Base-by-base conservation (phyloP, 2,329 filamentous ascomycete species). In the Ophiosphaerella herpotricha region DNA sequence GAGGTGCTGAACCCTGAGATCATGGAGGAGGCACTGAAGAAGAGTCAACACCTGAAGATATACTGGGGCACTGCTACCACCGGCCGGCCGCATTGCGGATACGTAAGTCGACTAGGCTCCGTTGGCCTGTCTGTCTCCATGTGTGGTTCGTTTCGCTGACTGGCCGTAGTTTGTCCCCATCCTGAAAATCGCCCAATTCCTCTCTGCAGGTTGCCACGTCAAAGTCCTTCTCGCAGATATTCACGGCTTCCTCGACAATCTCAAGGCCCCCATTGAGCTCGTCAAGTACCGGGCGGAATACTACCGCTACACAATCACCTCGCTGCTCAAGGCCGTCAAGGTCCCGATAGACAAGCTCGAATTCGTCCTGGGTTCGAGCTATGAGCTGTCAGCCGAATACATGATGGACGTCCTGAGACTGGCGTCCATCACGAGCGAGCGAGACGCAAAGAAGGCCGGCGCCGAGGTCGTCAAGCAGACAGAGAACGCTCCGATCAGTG, bases 401-500 rank as follows among this genome's bases (percentile, higher is more conserved):
- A 84, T 87, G 52, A 94, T 96, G 89, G 93, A 97, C 70, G 76
- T 96, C 31, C 93, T 92, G 77, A 85, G 88, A 68, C 72, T 97
- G 58, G 83, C 82, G 39, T 84, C 84, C 3, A 75, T 90, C 45
- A 84, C 88, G 5, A 87, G 86, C 12, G 85, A 91, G 75, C 85
- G 92, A 68, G 86, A 94, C 67, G 90, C 91, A 13, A 90, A 91
- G 75, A 94, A 91, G 75, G 92, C 93, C 0, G 93, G 93, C 34
- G 89, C 91, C 1, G 94, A 97, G 75, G 85, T 97, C 7, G 93
- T 99, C 59, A 97, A 97, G 81, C 91, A 97, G 78, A 85, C 88
- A 3, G 83, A 84, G 48, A 91, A 93, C 66, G 84, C 88, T 8
- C 83, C 88, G 3, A 72, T 95, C 46, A 85, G 82, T 48, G 90